phyloP scores from a whole-genome alignment of 139 green algal species.

The Zygnema cylindricum region DNA sequence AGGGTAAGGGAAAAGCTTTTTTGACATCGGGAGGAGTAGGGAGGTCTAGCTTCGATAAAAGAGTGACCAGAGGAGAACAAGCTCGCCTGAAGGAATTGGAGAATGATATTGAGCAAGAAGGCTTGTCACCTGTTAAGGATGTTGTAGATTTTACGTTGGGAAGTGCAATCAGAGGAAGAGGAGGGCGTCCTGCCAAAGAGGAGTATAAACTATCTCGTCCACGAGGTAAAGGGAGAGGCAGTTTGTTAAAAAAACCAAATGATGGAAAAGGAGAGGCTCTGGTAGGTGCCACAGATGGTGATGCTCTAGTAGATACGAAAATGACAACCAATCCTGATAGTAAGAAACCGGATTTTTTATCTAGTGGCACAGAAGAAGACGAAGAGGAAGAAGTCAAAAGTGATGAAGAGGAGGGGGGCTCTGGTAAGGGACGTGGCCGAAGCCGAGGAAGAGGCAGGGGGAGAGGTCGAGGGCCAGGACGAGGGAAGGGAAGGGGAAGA shows the following conservation, averaged over 20 bases:
- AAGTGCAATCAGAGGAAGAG: not conserved
- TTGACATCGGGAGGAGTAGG: not conserved
- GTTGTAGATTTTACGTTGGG: not conserved
- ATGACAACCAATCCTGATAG: not conserved
- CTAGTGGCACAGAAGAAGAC: conserved; percentile 17
- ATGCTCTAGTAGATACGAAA: not conserved
- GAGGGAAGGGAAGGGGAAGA: conserved; percentile 16
- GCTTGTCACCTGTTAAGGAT: not conserved
- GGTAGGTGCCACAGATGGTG: not conserved
- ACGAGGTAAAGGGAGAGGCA: not conserved
- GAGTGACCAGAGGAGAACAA: not conserved
- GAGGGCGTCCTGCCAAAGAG: not conserved
- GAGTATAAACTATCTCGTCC: not conserved
- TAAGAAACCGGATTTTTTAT: not conserved
- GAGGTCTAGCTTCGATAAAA: not conserved
- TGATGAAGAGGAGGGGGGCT: conserved; percentile 1
- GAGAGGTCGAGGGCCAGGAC: not conserved
- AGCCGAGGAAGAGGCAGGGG: conserved; percentile 2
- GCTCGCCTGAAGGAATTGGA: not conserved
- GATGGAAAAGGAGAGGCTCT: not conserved
- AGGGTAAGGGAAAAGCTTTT: not conserved
- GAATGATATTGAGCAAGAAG: not conserved
- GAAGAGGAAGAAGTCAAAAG: not conserved
- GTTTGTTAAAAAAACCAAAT: not conserved
- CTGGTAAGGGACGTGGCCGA: not conserved